A percentile compares a stretch with the other conserved stretches of the same genome.
phyloP scores from a whole-genome alignment of 495 filamentous ascomycete genomes.

The Neurospora sp. region DNA sequence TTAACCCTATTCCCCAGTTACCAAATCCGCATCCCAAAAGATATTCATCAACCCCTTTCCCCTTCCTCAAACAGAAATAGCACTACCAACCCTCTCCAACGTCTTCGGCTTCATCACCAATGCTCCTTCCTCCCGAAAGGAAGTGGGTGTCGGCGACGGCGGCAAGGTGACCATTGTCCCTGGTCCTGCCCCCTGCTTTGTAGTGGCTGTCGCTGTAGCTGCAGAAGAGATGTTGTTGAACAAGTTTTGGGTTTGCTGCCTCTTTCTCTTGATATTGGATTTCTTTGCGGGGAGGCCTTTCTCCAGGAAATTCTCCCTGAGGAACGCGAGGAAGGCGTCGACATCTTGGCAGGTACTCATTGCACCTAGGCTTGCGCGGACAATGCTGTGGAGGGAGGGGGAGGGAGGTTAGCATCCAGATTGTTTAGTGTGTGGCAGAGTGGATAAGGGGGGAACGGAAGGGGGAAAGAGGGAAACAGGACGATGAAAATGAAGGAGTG shows the following conservation, averaged over 20 bases:
- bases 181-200: background rate
- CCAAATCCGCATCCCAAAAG: no score
- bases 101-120: background rate
- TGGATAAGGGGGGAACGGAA: background rate
- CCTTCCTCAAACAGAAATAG: background rate
- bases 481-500: background rate
- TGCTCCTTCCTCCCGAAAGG: background rate
- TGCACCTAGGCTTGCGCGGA: slow-evolving; percentile 58
- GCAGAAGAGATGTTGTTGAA: background rate
- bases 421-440: background rate
- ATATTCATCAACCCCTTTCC: background rate
- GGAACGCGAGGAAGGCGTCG: slow-evolving; percentile 45
- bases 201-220: background rate
- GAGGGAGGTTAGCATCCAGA: background rate
- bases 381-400: slow-evolving; percentile 31
- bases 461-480: background rate
- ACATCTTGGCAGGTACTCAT: slow-evolving; percentile 59
- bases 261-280: background rate
- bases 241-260: background rate
- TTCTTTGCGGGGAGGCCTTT: background rate
- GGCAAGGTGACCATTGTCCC: background rate
- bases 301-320: slow-evolving; percentile 40
- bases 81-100: background rate
- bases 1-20: no score
- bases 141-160: background rate